Base-by-base conservation (phyloP, 1,284 basidiomycete genomes). In the Quambalaria eucalypti region DNA sequence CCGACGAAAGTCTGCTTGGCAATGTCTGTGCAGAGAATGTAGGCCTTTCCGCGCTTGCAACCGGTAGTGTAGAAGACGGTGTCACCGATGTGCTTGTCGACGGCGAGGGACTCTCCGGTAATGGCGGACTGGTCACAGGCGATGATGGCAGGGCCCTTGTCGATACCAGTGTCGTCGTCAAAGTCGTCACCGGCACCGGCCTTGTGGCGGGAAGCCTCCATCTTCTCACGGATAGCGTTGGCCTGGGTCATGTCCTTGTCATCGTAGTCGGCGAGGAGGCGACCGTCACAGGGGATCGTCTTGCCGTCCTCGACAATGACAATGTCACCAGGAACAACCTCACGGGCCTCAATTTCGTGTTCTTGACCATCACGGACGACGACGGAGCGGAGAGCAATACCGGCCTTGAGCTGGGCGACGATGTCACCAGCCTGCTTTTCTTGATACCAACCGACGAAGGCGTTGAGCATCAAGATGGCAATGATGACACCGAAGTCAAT, bases 381-480 rank as follows among this genome's bases (percentile, higher is more conserved):
- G 23, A 62, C 72, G 25, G 79, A 70, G 55, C 78, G 79, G 55
- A 82, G 73, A 4, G 81, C 80, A 57, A 82, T 82, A 61, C 80
- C 81, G 33, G 80, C 80, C 73, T 81, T 82, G 62, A 82, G 80
- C 66, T 82, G 77, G 44, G 79, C 79, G 57, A 80, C 79, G 65
- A 80, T 80, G 68, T 80, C 79, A 53, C 79, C 79, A 36, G 79
- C 76, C 76, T 76, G 71, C 78, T 81, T 82, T 66, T 82, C 81
- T 67, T 82, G 65, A 69, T 81, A 82, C 81, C 81, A 82, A 52
- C 81, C 81, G 61, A 82, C 81, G 54, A 79, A 77, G 44, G 81
- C 81, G 76, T 82, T 82, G 60, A 78, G 70, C 50, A 77, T 55
- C 47, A 66, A 53, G 42, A 61, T 66, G 63, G 73, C 67, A 54